Conservation (phyloP, 1,139 yeast genomes). For the Lodderomyces elongisporus region DNA sequence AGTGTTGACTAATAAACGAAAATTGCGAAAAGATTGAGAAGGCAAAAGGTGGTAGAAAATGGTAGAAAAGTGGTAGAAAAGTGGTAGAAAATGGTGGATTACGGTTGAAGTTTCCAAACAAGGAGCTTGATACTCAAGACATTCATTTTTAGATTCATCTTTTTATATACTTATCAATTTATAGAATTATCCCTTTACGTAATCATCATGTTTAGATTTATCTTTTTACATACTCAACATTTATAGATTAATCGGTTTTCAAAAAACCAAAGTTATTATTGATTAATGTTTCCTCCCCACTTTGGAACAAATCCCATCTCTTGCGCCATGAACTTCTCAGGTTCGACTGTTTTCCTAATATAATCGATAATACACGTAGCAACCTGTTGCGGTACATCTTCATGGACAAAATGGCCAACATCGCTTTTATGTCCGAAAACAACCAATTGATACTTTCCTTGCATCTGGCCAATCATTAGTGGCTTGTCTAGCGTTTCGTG, state of each 20-base stretch:
- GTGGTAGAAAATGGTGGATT: no score
- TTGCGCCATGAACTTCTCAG: slow-evolving; percentile 33
- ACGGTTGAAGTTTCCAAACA: no score
- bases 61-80: no score
- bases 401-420: slow-evolving; percentile 90
- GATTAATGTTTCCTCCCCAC: slow-evolving; percentile 48
- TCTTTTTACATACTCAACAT: not conserved
- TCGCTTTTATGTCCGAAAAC: slow-evolving; percentile 58
- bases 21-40: not conserved
- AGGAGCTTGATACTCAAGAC: no score
- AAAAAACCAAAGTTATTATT: slow-evolving; percentile 12
- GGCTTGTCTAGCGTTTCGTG: slow-evolving; percentile 83
- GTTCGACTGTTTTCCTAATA: slow-evolving; percentile 39
- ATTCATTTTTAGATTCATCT: no score
- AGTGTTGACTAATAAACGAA: slow-evolving; percentile 24
- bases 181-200: no score
- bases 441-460: slow-evolving; percentile 84
- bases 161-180: not conserved
- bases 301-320: slow-evolving; percentile 40
- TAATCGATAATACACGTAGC: slow-evolving; percentile 53
- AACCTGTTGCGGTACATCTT: slow-evolving; percentile 72
- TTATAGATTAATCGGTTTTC: no score
- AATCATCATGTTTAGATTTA: no score
- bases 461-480: slow-evolving; percentile 94
- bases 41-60: no score